Base-by-base conservation (phyloP, 2,329 filamentous ascomycete species). In the Teratosphaeria destructans region DNA sequence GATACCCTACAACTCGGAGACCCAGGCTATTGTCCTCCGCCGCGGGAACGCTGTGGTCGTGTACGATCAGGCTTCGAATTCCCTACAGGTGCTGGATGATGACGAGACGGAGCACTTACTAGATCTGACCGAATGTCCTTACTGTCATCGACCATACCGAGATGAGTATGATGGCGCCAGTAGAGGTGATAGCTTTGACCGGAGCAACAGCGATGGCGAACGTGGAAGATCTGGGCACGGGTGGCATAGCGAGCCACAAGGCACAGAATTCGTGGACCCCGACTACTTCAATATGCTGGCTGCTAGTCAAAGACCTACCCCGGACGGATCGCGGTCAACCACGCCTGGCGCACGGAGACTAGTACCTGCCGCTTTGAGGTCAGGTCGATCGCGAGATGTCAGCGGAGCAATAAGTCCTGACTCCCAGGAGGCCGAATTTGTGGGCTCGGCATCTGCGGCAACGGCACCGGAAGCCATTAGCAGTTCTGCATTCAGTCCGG, bases 271-370 rank as follows among this genome's bases (percentile, higher is more conserved):
- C 71, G 88, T 96, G 66, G 87, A 92, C 68, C 92, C 92, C 2
- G 85, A 91, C 57, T 99, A 99, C 78, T 99, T 99, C 75, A 90
- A 90, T 68, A 92, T 97, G 88, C 85, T 99, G 49, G 88, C 84
- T 53, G 76, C 81, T 56, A 85, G 81, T 65, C 70, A 65, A 37
- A 47, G 67, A 32, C 63, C 65, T 26, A 68, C 70, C 23, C 75
- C 77, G 57, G 80, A 79, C 58, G 76, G 69, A 54, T 85, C 68
- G 74, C 23, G 27, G 16, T 60, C 63, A 11, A 52, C 60, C 19
- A 62, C 65, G 3, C 68, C 68, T 12, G 67, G 67, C 77, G 72
- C 70, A 69, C 71, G 54, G 75, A 76, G 58, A 68, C 74, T 60
- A 77, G 81, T 39, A 71, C 80, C 2, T 77, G 57, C 67, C 47